Evolutionary conservation across 2,329 filamentous ascomycete species (phyloP), one percentile per base, ranked within the genome.

Genomic region (Hortaea sp.): DNA sequence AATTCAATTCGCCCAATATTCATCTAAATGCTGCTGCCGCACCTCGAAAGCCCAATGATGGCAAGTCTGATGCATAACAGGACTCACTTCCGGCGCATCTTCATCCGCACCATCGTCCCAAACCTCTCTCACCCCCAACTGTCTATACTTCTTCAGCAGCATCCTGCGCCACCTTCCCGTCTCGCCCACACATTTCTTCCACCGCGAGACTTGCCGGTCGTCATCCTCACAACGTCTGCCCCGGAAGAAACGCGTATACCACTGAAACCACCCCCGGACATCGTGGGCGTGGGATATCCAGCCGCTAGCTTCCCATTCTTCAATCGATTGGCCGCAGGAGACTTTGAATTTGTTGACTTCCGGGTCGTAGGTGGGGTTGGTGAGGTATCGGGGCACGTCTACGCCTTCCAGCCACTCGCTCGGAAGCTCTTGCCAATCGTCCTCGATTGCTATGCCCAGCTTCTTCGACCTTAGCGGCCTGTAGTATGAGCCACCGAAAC

Each of bases 181-280:
- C 53, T 68, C 63, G 0, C 75, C 75, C 5, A 75, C 74, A 55
- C 75, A 77, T 48, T 68, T 72, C 54, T 60, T 64, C 75, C 75
- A 78, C 45, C 75, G 53, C 5, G 64, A 63, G 5, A 77, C 65
- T 60, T 78, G 74, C 46, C 74, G 63, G 31, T 70, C 72, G 51
- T 77, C 74, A 44, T 76, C 73, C 0, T 66, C 70, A 50, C 74
- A 75, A 28, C 75, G 59, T 35, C 74, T 54, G 0, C 74, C 74
- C 20, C 63, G 64, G 58, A 70, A 77, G 57, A 76, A 77, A 0
- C 73, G 67, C 42, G 68, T 70, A 55, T 76, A 77, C 74, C 74
- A 77, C 54, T 77, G 74, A 52, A 77, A 76, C 74, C 73, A 78
- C 5, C 74, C 75, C 40, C 75, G 57, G 1, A 75, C 69, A 56